These are phyloP conservation scores for Colletotrichum orbiculare DNA, from an alignment of 2,329 filamentous ascomycete genomes.

Conservation along the genomic window DNA sequence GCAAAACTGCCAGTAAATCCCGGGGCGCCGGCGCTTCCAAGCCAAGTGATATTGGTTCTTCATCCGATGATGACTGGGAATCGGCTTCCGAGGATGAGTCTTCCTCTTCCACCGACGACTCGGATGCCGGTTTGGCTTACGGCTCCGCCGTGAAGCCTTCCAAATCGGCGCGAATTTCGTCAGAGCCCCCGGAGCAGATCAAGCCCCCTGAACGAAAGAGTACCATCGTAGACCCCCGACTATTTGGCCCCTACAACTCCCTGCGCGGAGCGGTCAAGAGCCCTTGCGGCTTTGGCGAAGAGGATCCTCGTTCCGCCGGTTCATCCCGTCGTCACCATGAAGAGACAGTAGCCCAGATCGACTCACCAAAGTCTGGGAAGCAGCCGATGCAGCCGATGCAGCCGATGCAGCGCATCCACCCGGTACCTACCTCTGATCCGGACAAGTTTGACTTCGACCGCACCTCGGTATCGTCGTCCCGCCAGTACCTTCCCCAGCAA, in stretches of 20 bases:
- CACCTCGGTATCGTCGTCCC: constrained; percentile 58
- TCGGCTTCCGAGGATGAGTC: constrained; percentile 63
- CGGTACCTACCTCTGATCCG: constrained; percentile 74
- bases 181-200: constrained; percentile 34
- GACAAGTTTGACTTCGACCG: constrained; percentile 68
- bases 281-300: constrained; percentile 64
- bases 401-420: constrained; percentile 73
- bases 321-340: constrained; percentile 50
- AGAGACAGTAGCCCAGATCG: constrained; percentile 47
- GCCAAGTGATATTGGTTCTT: constrained; percentile 48
- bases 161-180: constrained; percentile 34
- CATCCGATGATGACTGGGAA: constrained; percentile 64
- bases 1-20: constrained; percentile 47
- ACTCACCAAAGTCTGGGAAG: constrained; percentile 43
- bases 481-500: constrained; percentile 52
- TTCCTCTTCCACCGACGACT: constrained; percentile 54
- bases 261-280: constrained; percentile 65
- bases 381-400: constrained; percentile 41
- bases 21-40: constrained; percentile 56
- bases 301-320: constrained; percentile 44
- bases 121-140: constrained; percentile 56
- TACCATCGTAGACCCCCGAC: constrained; percentile 66
- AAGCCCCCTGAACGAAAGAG: constrained; percentile 39
- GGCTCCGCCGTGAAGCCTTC: constrained; percentile 47
- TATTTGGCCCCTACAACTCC: constrained; percentile 72